These are phyloP conservation scores for Geoglossum glabrum DNA, from an alignment of 495 filamentous ascomycete genomes.

Conservation along the genomic window DNA sequence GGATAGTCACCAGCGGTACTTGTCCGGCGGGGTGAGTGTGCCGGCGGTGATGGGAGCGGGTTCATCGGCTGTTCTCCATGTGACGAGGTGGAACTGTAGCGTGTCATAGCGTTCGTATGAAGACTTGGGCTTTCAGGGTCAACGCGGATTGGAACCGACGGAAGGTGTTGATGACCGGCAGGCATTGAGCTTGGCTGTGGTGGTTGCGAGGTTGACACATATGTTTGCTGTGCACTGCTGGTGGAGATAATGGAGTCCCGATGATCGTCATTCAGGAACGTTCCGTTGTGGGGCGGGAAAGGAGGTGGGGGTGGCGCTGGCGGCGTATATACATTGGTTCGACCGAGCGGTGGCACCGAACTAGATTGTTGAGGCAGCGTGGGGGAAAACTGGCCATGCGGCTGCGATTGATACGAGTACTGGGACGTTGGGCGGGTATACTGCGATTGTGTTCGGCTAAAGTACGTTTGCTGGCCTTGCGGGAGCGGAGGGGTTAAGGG, in stretches of 20 bases:
- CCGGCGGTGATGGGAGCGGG: constrained; percentile 21
- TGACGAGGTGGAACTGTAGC: constrained; percentile 15
- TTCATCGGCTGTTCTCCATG: neutral
- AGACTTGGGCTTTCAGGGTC: neutral
- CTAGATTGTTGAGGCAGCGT: constrained; percentile 7
- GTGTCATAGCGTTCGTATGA: constrained; percentile 7
- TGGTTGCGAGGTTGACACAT: constrained; percentile 3
- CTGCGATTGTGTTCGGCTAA: constrained; percentile 19
- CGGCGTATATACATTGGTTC: constrained; percentile 11
- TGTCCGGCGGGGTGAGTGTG: constrained; percentile 27
- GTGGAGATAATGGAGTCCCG: constrained; percentile 1
- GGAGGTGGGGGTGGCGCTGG: constrained; percentile 16
- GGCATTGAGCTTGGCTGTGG: constrained; percentile 11
- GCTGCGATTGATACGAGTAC: constrained; percentile 5
- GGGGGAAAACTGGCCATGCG: constrained; percentile 17
- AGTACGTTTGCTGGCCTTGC: constrained; percentile 23
- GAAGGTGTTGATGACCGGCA: constrained; percentile 11
- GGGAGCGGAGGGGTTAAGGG: constrained; percentile 26
- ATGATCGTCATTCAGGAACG: constrained; percentile 9
- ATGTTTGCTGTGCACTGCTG: constrained; percentile 12
- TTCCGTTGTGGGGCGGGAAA: constrained; percentile 12
- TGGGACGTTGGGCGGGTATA: constrained; percentile 14
- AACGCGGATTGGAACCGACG: constrained; percentile 16
- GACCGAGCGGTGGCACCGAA: constrained; percentile 2
- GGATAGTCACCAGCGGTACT: constrained; percentile 36